A percentile compares a stretch with the other conserved stretches of the same genome.
Conservation (phyloP, 169 alveolate genomes). For the Plasmodium fragile region DNA sequence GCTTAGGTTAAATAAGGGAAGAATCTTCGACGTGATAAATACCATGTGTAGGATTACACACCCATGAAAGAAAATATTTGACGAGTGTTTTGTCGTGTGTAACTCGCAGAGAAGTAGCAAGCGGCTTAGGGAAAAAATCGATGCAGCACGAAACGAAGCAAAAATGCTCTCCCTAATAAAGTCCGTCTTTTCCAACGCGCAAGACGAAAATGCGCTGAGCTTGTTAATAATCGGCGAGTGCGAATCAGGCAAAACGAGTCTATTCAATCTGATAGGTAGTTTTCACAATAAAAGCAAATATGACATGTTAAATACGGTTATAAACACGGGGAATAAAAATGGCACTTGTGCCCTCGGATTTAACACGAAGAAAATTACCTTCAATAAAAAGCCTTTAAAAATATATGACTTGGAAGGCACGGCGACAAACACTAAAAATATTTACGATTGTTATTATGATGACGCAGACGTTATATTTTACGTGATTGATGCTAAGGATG, state of each 20-base stretch:
- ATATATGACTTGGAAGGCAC: slow-evolving; percentile 71
- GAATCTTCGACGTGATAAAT: background rate
- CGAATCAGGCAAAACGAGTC: slow-evolving; percentile 58
- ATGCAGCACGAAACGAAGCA: background rate
- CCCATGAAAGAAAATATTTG: background rate
- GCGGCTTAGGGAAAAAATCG: background rate
- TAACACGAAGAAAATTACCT: slow-evolving; percentile 51
- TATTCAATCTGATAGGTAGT: slow-evolving; percentile 58
- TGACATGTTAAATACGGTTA: slow-evolving; percentile 38
- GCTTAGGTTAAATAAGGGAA: background rate
- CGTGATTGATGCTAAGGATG: slow-evolving; percentile 68
- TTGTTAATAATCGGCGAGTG: slow-evolving; percentile 72
- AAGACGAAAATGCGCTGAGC: slow-evolving; percentile 26
- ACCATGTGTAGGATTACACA: background rate
- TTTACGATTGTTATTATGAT: slow-evolving; percentile 71
- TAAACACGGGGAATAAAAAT: background rate
- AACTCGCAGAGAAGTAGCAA: background rate
- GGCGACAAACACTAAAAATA: slow-evolving; percentile 42
- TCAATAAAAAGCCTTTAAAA: slow-evolving; percentile 43
- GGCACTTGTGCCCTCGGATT: slow-evolving; percentile 70
- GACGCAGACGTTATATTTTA: slow-evolving; percentile 68
- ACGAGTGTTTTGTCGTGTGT: background rate
- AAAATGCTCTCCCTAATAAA: slow-evolving; percentile 67
- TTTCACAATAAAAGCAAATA: slow-evolving; percentile 62
- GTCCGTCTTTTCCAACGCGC: slow-evolving; percentile 55